Percentiles rank a stretch among this genome's conserved stretches.
phyloP scores from a whole-genome alignment of 257 asterid genomes.

The Verbascum thapsus region DNA sequence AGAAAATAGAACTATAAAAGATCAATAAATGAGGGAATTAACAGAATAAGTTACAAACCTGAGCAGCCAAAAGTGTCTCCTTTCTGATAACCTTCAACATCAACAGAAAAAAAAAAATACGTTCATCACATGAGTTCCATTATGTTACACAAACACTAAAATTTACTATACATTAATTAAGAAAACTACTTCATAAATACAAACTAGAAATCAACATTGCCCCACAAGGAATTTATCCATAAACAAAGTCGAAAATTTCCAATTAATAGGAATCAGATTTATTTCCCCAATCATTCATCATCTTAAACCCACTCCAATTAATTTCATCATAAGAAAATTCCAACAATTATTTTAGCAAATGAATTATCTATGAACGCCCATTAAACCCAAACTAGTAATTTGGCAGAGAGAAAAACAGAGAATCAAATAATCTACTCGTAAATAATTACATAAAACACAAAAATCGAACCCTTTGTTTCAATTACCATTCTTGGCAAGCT shows the following conservation, averaged over 20 bases:
- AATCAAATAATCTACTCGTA: not conserved
- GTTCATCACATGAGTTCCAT: conserved; percentile 15
- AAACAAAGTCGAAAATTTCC: not conserved
- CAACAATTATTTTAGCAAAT: not conserved
- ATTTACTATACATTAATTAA: too few relatives aligned
- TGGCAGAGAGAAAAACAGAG: conserved; percentile 20
- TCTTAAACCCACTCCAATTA: not conserved
- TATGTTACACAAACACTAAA: not conserved
- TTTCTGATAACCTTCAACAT: conserved; percentile 52
- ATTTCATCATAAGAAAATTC: not conserved
- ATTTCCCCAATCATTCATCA: not conserved
- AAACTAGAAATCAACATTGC: not conserved
- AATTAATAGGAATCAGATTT: not conserved
- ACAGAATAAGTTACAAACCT: conserved; percentile 38
- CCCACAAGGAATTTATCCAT: not conserved
- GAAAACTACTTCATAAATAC: not conserved
- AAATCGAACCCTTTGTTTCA: not conserved
- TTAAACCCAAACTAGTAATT: too few relatives aligned
- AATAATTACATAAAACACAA: not conserved
- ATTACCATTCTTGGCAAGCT: not conserved
- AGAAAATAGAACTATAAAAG: not conserved
- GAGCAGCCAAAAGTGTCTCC: conserved; percentile 67
- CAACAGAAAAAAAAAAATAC: conserved; percentile 11
- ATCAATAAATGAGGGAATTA: not conserved
- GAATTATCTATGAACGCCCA: too few relatives aligned